Percentiles rank a stretch among this genome's conserved stretches.
phyloP scores from a whole-genome alignment of 2,329 filamentous ascomycete genomes.

The Pseudogymnoascus sp. region DNA sequence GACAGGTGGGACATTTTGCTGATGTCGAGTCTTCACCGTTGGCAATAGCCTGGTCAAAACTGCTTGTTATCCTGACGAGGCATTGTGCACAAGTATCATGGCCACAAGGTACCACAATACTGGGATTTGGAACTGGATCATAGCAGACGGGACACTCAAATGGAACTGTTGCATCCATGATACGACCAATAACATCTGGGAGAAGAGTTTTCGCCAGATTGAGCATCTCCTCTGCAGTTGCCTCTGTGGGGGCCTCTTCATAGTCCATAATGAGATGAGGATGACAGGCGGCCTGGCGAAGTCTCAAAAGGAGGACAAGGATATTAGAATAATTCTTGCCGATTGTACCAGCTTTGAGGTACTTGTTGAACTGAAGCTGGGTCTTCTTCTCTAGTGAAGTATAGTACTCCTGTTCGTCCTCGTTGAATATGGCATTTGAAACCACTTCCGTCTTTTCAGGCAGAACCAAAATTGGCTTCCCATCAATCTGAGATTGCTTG shows the following conservation, averaged over 20 bases:
- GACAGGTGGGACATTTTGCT: conserved; percentile 65
- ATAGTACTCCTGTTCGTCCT: conserved; percentile 61
- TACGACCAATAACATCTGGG: conserved; percentile 55
- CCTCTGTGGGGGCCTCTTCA: conserved; percentile 31
- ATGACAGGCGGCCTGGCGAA: conserved; percentile 77
- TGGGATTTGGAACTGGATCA: conserved; percentile 66
- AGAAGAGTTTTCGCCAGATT: conserved; percentile 56
- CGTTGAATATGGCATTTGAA: conserved; percentile 57
- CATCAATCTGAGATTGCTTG: conserved; percentile 72
- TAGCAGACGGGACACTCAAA: conserved; percentile 82
- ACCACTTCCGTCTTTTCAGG: conserved; percentile 57
- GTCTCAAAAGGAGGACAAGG: conserved; percentile 67
- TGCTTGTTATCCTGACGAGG: conserved; percentile 61
- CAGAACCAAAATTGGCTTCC: conserved; percentile 64
- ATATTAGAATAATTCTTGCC: conserved; percentile 72
- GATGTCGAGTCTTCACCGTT: conserved; percentile 48
- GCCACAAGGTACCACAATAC: conserved; percentile 75
- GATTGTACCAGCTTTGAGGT: conserved; percentile 60
- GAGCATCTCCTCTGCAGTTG: conserved; percentile 35
- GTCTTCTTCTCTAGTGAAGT: conserved; percentile 57
- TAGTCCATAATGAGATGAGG: conserved; percentile 65
- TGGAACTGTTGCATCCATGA: conserved; percentile 37
- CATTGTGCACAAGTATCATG: conserved; percentile 75
- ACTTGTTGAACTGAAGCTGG: conserved; percentile 68
- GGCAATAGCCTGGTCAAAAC: conserved; percentile 45